Conservation (phyloP, 495 filamentous ascomycete genomes). For the Penicillium cataractarum region DNA sequence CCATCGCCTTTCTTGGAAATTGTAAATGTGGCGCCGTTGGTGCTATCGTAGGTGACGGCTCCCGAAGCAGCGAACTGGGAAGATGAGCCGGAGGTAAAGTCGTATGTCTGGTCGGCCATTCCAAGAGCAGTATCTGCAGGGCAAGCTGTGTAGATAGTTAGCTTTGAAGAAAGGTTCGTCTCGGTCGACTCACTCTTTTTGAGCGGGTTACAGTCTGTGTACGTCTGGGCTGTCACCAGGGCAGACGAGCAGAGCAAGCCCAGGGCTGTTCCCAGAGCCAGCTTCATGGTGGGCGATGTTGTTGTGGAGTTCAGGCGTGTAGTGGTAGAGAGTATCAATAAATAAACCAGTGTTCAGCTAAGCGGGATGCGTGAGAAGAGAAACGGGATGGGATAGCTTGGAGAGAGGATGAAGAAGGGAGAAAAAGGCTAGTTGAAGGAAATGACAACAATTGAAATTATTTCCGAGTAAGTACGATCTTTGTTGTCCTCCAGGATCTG, state of each 20-base stretch:
- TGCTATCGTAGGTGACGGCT: slow-evolving; percentile 63
- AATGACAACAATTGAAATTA: slow-evolving; percentile 9
- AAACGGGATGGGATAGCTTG: slow-evolving; percentile 3
- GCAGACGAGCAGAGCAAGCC: slow-evolving; percentile 32
- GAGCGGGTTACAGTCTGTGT: slow-evolving; percentile 73
- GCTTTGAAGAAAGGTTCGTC: too few species aligned
- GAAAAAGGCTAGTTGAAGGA: background rate
- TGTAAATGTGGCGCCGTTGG: slow-evolving; percentile 82
- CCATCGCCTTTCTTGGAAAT: slow-evolving; percentile 80
- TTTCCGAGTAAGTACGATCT: slow-evolving; percentile 7
- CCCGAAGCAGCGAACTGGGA: slow-evolving; percentile 71
- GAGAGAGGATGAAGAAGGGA: slow-evolving; percentile 6
- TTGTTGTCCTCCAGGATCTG: background rate
- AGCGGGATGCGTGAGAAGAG: background rate
- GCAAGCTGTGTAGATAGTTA: slow-evolving; percentile 54
- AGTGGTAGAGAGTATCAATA: slow-evolving; percentile 8
- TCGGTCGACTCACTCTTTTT: slow-evolving; percentile 67
- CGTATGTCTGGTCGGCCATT: slow-evolving; percentile 68
- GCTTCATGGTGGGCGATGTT: slow-evolving; percentile 32
- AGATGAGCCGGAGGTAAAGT: slow-evolving; percentile 74
- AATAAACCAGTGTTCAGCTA: background rate
- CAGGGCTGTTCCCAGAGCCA: slow-evolving; percentile 30
- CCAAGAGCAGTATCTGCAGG: slow-evolving; percentile 82
- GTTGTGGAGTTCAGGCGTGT: background rate
- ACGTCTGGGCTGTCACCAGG: slow-evolving; percentile 71